Conservation (phyloP, 768 basidiomycete genomes). For the Pisolithus sp. region DNA sequence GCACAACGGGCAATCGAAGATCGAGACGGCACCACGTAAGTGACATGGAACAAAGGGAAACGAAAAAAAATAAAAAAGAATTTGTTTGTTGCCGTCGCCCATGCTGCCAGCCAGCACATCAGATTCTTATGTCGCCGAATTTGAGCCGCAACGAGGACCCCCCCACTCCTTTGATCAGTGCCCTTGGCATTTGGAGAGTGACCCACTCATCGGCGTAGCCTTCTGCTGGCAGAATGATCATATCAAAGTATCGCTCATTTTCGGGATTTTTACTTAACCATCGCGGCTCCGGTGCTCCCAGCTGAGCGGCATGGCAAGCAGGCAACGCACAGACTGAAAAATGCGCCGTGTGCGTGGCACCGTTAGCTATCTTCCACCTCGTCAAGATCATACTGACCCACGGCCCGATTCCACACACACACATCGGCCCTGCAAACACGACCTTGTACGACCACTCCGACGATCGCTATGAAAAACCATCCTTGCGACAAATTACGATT, state of each 20-base stretch:
- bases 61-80: not conserved
- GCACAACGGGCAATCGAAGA: not conserved
- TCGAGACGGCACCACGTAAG: not conserved
- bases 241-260: too few species aligned
- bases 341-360: not conserved
- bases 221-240: too few species aligned
- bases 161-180: not conserved
- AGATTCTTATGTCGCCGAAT: slow-evolving; percentile 1
- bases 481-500: not conserved
- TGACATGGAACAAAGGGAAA: not conserved
- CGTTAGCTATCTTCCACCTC: not conserved
- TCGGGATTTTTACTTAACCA: too few species aligned
- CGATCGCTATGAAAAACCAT: not conserved
- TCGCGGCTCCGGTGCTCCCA: too few species aligned
- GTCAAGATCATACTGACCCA: not conserved
- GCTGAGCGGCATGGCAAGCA: too few species aligned
- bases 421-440: not conserved
- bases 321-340: too few species aligned
- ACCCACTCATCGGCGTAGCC: too few species aligned
- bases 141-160: not conserved
- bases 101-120: not conserved
- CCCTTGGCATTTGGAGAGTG: too few species aligned
- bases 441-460: not conserved
- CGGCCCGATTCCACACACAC: not conserved
- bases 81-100: not conserved